Conservation (phyloP, 2,329 filamentous ascomycete genomes). For the Xylariaceae sp. region DNA sequence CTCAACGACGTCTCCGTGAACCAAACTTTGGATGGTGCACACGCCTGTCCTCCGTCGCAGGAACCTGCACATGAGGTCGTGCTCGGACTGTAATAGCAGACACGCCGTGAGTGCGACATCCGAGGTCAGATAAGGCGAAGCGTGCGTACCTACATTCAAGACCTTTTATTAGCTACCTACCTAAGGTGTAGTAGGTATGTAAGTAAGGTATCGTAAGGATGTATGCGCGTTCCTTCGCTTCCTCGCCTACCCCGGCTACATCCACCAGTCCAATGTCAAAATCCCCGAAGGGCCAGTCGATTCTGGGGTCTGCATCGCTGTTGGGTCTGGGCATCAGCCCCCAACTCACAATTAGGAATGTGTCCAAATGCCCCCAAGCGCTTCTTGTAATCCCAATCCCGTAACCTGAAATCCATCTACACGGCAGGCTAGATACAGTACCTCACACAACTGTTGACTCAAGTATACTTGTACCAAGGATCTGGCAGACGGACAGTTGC, state of each 20-base stretch:
- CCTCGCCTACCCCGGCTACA: conserved; percentile 6
- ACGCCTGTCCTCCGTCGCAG: conserved; percentile 7
- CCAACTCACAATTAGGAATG: conserved; percentile 8
- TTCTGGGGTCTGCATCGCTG: conserved; percentile 22
- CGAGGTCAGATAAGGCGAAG: conserved; percentile 27
- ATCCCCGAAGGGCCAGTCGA: conserved; percentile 21
- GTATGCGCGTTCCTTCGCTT: conserved; percentile 14
- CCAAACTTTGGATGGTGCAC: conserved; percentile 7
- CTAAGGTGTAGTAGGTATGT: no score
- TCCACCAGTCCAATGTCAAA: conserved; percentile 11
- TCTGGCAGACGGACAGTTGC: conserved; percentile 20
- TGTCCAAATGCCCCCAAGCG: no score
- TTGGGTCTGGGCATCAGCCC: conserved; percentile 11
- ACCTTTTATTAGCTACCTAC: no score
- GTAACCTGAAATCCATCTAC: no score
- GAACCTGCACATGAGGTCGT: no score
- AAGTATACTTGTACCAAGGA: not conserved
- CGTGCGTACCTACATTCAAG: no score
- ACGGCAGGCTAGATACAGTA: no score
- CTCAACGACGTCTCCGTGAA: conserved; percentile 6
- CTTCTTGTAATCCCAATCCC: no score
- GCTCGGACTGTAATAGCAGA: conserved; percentile 11
- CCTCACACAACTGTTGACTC: no score
- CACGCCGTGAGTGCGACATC: conserved; percentile 18
- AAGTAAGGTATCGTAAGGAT: not conserved